Conservation (phyloP, 1,284 basidiomycete species). For the Ustilago hordei region DNA sequence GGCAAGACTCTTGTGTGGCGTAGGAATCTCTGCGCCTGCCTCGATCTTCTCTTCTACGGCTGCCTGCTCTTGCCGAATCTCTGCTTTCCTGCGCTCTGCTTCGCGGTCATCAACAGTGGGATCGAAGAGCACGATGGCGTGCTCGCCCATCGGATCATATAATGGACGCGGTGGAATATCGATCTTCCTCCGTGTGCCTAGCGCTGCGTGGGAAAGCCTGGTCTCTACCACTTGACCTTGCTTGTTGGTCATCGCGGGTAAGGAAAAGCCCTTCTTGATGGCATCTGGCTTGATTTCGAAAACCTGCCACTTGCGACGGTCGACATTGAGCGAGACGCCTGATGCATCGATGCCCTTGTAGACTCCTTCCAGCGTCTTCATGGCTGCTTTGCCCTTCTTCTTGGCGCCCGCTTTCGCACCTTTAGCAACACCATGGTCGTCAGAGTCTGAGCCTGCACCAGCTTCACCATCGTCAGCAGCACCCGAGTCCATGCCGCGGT, state of each 20-base stretch:
- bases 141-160: slow-evolving; percentile 96
- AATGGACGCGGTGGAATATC: slow-evolving; percentile 89
- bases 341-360: slow-evolving; percentile 66
- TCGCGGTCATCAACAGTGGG: slow-evolving; percentile 84
- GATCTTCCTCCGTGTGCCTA: slow-evolving; percentile 86
- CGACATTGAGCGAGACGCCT: slow-evolving; percentile 65
- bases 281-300: slow-evolving; percentile 60
- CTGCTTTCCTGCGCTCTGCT: slow-evolving; percentile 55
- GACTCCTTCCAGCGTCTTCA: slow-evolving; percentile 61
- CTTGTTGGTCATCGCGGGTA: slow-evolving; percentile 85
- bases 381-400: slow-evolving; percentile 43
- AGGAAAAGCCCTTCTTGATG: slow-evolving; percentile 76
- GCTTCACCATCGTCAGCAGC: slow-evolving; percentile 49
- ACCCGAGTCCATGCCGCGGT: slow-evolving; percentile 61
- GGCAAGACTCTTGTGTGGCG: slow-evolving; percentile 92
- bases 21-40: slow-evolving; percentile 29
- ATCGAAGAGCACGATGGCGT: slow-evolving; percentile 96
- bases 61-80: slow-evolving; percentile 42
- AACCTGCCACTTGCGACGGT: slow-evolving; percentile 61
- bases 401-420: slow-evolving; percentile 24
- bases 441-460: slow-evolving; percentile 30
- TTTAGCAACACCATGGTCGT: slow-evolving; percentile 28
- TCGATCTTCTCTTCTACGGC: slow-evolving; percentile 44
- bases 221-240: slow-evolving; percentile 80
- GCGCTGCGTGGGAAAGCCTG: slow-evolving; percentile 78